Evolutionary conservation across 2,329 filamentous ascomycete genomes (phyloP).

Genomic region (Scedosporium boydii): DNA sequence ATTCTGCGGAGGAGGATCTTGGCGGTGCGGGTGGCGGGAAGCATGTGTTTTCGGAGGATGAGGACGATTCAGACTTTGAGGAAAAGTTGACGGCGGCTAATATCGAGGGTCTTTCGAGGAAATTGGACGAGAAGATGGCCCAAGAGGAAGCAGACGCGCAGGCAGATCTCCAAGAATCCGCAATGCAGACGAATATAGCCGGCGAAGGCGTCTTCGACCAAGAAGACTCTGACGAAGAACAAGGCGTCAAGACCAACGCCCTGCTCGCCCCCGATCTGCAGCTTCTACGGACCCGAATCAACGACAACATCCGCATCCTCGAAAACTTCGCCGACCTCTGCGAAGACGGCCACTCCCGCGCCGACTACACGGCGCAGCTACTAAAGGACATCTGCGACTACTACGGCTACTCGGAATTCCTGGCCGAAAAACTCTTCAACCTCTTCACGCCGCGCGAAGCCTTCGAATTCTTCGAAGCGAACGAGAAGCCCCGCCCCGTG

Average conservation of each 20-base stretch:
- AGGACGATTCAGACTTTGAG: constrained; percentile 78
- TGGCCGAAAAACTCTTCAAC: constrained; percentile 92
- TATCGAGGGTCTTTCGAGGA: constrained; percentile 81
- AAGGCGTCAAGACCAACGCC: constrained; percentile 47
- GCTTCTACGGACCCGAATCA: constrained; percentile 78
- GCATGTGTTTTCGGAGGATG: constrained; percentile 91
- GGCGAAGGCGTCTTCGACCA: constrained; percentile 42
- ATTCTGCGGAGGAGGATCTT: constrained; percentile 57
- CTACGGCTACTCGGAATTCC: constrained; percentile 89
- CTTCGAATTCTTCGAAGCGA: constrained; percentile 97
- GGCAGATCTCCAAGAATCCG: constrained; percentile 74
- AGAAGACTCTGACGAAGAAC: constrained; percentile 50
- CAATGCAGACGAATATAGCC: constrained; percentile 87
- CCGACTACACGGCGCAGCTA: constrained; percentile 80
- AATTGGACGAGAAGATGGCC: constrained; percentile 68
- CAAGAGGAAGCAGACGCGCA: constrained; percentile 75
- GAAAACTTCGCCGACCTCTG: constrained; percentile 78
- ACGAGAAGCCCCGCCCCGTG: constrained; percentile 86
- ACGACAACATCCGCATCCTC: constrained; percentile 83
- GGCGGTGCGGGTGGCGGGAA: constrained; percentile 33
- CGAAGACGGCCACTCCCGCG: constrained; percentile 70
- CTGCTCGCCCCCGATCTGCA: constrained; percentile 83
- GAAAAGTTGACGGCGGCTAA: constrained; percentile 92
- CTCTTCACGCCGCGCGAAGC: constrained; percentile 90
- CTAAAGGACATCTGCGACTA: constrained; percentile 90